Percentiles rank a stretch among this genome's conserved stretches.
phyloP scores from a whole-genome alignment of 495 filamentous ascomycete genomes.

The Aspergillus kassunensis region DNA sequence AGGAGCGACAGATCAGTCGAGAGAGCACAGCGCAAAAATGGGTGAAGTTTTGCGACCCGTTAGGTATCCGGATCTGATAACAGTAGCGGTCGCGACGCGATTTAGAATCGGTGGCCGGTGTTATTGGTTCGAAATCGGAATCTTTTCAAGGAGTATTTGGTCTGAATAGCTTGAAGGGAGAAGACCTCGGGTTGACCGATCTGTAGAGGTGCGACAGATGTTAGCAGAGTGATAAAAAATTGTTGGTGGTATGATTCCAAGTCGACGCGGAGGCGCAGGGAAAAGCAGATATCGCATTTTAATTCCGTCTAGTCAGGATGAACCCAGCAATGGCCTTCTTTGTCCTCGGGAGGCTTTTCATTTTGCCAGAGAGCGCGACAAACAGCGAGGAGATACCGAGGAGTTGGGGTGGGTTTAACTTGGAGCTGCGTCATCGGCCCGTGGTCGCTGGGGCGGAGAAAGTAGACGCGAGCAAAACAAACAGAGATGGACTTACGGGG shows the following conservation, averaged over 20 bases:
- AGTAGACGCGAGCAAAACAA: no score
- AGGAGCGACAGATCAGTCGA: background rate
- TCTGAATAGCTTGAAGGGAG: background rate
- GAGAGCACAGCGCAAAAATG: background rate
- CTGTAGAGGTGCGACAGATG: background rate
- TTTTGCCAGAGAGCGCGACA: slow-evolving; percentile 2
- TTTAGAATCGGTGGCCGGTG: background rate
- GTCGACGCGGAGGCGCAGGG: background rate
- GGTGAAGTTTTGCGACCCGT: background rate
- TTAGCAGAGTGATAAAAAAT: slow-evolving; percentile 9
- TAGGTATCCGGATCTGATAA: background rate
- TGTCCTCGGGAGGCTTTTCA: background rate
- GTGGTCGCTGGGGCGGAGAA: background rate
- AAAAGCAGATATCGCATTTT: background rate
- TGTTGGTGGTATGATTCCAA: background rate
- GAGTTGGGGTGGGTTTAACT: slow-evolving; percentile 1
- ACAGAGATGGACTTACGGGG: slow-evolving; percentile 3
- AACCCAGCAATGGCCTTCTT: background rate
- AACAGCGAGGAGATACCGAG: background rate
- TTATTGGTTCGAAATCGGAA: no score
- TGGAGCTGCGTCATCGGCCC: slow-evolving; percentile 18
- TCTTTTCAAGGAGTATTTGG: background rate
- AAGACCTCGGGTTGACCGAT: background rate
- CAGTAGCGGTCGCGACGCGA: background rate
- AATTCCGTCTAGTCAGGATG: background rate